Base-by-base conservation (phyloP, 2,329 filamentous ascomycete species). In the Trichoderma atrobrunneum region DNA sequence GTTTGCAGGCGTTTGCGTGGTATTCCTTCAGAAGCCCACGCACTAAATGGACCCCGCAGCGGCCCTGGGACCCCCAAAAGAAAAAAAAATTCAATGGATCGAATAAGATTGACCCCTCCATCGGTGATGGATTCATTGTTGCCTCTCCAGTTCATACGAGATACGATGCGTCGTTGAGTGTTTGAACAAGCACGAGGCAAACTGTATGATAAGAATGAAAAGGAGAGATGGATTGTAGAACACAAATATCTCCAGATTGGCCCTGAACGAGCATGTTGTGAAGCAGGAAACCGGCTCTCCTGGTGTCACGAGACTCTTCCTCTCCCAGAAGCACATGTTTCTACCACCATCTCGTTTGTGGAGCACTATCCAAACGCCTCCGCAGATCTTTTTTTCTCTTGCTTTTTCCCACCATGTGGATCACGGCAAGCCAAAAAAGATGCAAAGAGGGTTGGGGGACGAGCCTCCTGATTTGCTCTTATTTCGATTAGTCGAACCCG, bases 41-140 rank as follows among this genome's bases (percentile, higher is more conserved):
- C 66, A 60, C 54, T 48, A 59, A 60, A n/a, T 32, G 56, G 66
- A 69, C 66, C 66, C 66, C 66, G 56, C 66, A 60, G 65, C 54
- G 34, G 66, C 54, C 65, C 64, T 68, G 65, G 24, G 26, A 32
- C 18, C 56, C 18, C 28, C 30, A 60, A 28, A 30, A 32, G 28
- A 32, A 60, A 60, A 60, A 54, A 54, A 54, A 51, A 59, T 11
- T 26, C 8, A 21, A 60, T 32, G 18, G 16, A 30, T 59, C 56
- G 18, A 30, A 30, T 32, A n/a, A 32, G 56, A 60, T 65, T 32
- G 54, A 59, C 64, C 64, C 64, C 64, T 67, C 64, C 64, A 67
- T 59, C 48, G 51, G 51, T 26, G 51, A 32, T 62, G 63, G 24
- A 66, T 36, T 56, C 51, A 56, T 18, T 36, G 21, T 34, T n/a